Evolutionary conservation across 202 grass and related monocot species (phyloP), one percentile per base, ranked within the genome.

Genomic region (Dendrocalamus latiflorus): DNA sequence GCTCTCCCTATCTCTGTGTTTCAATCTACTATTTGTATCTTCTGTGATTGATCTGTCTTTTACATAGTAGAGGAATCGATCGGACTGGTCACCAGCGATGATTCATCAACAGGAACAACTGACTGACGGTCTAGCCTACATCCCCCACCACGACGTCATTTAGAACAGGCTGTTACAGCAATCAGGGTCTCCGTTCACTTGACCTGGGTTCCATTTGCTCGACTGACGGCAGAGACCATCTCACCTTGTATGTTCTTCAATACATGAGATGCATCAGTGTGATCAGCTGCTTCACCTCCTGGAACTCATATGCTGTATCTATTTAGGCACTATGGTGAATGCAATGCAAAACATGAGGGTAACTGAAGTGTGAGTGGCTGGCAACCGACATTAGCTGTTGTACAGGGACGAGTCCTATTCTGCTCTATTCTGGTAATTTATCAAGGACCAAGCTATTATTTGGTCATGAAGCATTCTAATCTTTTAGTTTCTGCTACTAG

Each of bases 271-370:
- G 42, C 38, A 25, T 42, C 5, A 37, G 16, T 81, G 80, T 7
- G 60, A 67, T 14, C 25, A 67, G 30, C 68, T 69, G 81, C 62
- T 61, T 69, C 59, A 68, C 51, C 33, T 84, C 65, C 50, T 4
- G 48, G 78, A 80, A 34, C 50, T 14, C 77, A 80, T 9, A 1
- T 63, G 63, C 38, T 79, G 16, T 13, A 56, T 68, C 48, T 53
- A 48, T 45, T 21, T n/a, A 37, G 22, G 22, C 33, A 45, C n/a
- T 60, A 51, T 61, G 70, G 81, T 43, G 68, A n/a, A n/a, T n/a
- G n/a, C n/a, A 58, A 84, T 54, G 24, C 62, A 25, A 43, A 74
- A 74, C 62, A 15, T 2, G 18, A 25, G 28, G 49, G 14, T 60
- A 49, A 9, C 28, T 13, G 38, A 11, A 39, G 15, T 38, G 33